A percentile compares a stretch with the other conserved stretches of the same genome.
phyloP scores from a whole-genome alignment of 495 filamentous ascomycete genomes.

The Articulospora tetracladia region DNA sequence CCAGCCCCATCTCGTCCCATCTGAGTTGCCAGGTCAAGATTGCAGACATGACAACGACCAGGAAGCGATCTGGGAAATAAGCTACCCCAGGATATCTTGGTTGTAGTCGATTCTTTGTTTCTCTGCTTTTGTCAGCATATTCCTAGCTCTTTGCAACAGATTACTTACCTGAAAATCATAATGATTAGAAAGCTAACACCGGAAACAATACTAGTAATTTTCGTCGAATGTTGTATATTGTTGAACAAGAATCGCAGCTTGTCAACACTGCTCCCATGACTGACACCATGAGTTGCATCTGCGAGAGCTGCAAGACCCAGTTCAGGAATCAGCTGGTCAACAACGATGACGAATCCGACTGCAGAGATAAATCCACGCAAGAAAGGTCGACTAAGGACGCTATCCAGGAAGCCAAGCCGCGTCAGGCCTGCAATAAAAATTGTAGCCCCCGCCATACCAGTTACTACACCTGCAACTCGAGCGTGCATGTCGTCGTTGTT shows the following conservation, averaged over 20 bases:
- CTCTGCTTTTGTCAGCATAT: slow-evolving; percentile 35
- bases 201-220: slow-evolving; percentile 69
- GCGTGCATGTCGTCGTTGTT: slow-evolving; percentile 68
- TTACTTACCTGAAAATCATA: slow-evolving; percentile 58
- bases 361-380: slow-evolving; percentile 94
- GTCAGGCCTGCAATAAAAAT: slow-evolving; percentile 80
- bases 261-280: slow-evolving; percentile 78
- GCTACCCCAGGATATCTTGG: slow-evolving; percentile 76
- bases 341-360: slow-evolving; percentile 91
- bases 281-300: slow-evolving; percentile 49
- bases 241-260: slow-evolving; percentile 77
- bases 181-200: slow-evolving; percentile 81
- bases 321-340: slow-evolving; percentile 92
- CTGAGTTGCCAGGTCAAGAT: slow-evolving; percentile 71
- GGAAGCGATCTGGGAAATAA: slow-evolving; percentile 88
- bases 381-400: slow-evolving; percentile 88
- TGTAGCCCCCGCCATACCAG: slow-evolving; percentile 79
- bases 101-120: slow-evolving; percentile 78
- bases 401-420: slow-evolving; percentile 91
- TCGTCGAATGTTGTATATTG: slow-evolving; percentile 62
- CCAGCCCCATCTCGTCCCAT: slow-evolving; percentile 80
- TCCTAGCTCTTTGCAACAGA: background rate
- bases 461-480: slow-evolving; percentile 82
- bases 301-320: slow-evolving; percentile 69
- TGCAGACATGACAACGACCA: slow-evolving; percentile 84